Base-by-base conservation (phyloP, 305 asterid genomes). In the Petunia hybrid region DNA sequence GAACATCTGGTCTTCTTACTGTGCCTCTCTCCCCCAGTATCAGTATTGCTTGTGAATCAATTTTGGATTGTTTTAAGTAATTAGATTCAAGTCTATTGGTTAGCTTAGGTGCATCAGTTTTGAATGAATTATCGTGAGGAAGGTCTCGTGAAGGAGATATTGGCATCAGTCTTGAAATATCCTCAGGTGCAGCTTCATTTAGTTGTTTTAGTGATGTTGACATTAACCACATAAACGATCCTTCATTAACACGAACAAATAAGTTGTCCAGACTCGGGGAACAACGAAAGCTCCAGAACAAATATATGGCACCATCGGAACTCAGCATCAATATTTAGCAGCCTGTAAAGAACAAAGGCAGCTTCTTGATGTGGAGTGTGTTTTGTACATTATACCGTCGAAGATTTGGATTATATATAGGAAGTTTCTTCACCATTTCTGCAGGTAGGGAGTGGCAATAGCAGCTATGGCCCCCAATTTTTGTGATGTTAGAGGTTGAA, bases 101-200 rank as follows among this genome's bases (percentile, higher is more conserved):
- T 86, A 83, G 84, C 84, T 66, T 84, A 79, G 86, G 63, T 80
- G 88, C 88, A 85, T 83, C 67, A 59, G 16, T 87, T 86, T 86
- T 83, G 67, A 85, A 77, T 69, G 82, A 22, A 71, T 78, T 82
- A 83, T 87, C 87, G 71, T 39, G 77, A 84, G 78, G 89, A 87
- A 84, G 89, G 78, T 79, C 76, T 81, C 87, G 80, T 36, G 61
- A 14, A 81, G 83, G 82, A 74, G 83, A 71, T 64, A 70, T 83
- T 81, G 87, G 79, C 81, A 42, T 76, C 48, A 75, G 76, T 81
- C 73, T 76, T 61, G 84, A 84, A 14, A 80, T 82, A 77, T 80
- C 4, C 80, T 61, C 77, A 53, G 63, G 55, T 16, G 76, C 64
- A 77, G 82, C 80, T 85, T 84, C 82, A 71, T 57, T 36, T 51